Percentiles rank a stretch among this genome's conserved stretches.
Evolutionary conservation across 176 grass and related monocot genomes (phyloP).

Genomic region (Oryza coarctata): DNA sequence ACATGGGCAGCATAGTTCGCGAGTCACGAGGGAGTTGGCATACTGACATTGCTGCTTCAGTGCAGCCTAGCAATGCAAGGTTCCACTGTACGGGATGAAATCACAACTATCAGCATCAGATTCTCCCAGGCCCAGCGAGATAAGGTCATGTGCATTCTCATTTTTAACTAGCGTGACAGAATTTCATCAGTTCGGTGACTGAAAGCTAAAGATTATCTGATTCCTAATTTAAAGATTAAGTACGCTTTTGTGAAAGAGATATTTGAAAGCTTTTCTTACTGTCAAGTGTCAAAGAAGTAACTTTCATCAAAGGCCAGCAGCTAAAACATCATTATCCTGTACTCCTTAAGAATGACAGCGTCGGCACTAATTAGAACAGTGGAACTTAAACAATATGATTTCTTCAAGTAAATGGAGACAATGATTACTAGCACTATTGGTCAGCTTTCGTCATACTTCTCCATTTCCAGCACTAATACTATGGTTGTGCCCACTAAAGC

Average conservation of each 20-base stretch:
- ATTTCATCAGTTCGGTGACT: slow-evolving; percentile 6
- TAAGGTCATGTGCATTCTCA: slow-evolving; percentile 10
- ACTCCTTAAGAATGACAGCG: not conserved
- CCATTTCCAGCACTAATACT: slow-evolving; percentile 10
- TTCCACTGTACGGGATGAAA: slow-evolving; percentile 17
- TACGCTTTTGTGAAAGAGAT: slow-evolving; percentile 3
- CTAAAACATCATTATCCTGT: slow-evolving; percentile 16
- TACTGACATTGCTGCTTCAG: not conserved
- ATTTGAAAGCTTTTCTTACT: slow-evolving; percentile 1
- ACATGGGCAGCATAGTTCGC: not conserved
- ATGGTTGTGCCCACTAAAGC: not conserved
- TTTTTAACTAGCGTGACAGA: not conserved
- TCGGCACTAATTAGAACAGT: not conserved
- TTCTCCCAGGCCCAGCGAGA: slow-evolving; percentile 15
- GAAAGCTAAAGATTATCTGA: not conserved
- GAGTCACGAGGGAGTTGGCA: not conserved
- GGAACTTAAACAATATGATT: not conserved
- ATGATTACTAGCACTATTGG: slow-evolving; percentile 33
- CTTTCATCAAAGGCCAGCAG: slow-evolving; percentile 22
- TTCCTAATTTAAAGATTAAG: not conserved
- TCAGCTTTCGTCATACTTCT: slow-evolving; percentile 38
- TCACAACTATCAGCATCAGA: not conserved
- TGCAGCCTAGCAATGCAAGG: not conserved
- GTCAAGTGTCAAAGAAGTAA: not conserved
- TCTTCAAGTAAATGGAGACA: slow-evolving; percentile 30